Base-by-base conservation (phyloP, 345 rosid genomes). In the Geranium brycei region DNA sequence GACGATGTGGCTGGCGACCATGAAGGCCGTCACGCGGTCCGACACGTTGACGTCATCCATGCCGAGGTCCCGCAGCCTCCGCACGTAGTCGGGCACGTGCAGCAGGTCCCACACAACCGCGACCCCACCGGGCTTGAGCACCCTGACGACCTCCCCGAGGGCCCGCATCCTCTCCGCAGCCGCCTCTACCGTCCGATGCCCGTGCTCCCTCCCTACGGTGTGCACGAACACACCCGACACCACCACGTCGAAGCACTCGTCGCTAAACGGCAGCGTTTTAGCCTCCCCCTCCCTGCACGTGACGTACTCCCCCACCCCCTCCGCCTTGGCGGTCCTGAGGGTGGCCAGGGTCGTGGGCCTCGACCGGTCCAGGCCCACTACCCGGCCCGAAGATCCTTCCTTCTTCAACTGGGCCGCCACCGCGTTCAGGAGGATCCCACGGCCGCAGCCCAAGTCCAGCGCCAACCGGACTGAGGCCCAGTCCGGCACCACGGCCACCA, bases 321-420 rank as follows among this genome's bases (percentile, higher is more conserved):
- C 95, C 74, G 86, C 61, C 64, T 84, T 86, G 35, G 97, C 97
- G 13, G 97, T 92, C 32, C 95, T 81, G 35, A 92, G 87, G 19
- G 96, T 90, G n/a, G 97, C 87, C 61, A 90, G 79, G 15, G 95
- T 84, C n/a, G 91, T 83, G 64, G 72, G 66, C 74, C 83, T 90
- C 19, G 86, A 80, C 57, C 90, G 85, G 76, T 85, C 96, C 75
- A 92, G 68, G 72, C 97, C 97, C 35, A 89, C 98, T 63, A 92
- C 91, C 70, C 96, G 91, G 58, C 99, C 99, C 18, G 90, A 88
- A 51, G 96, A 90, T 0, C 97, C 97, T 0, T 91, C 85, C 69
- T 93, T 93, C 78, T 93, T 93, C 51, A 93, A 77, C 90, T 93
- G 96, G 10, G 87, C 90, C 30, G 99, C 99, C 72, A 93, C 97